A percentile compares a stretch with the other conserved stretches of the same genome.
Evolutionary conservation across 352 stramenopile genomes (phyloP).

Genomic region (Phytopythium aichiense): DNA sequence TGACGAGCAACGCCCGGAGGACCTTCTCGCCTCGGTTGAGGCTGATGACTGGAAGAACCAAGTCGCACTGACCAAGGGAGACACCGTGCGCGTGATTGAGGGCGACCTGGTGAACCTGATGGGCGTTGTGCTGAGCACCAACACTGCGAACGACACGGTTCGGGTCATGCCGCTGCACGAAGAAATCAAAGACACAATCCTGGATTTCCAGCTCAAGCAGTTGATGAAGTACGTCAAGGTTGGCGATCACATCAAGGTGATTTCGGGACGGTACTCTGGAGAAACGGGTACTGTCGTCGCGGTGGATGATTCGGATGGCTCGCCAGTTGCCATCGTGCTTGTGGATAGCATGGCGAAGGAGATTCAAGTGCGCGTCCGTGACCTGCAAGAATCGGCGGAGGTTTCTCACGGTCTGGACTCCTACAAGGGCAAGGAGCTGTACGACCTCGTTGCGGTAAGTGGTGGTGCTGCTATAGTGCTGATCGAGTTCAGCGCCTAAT

Average conservation of each 20-base stretch:
- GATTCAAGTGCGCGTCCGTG: constrained; percentile 88
- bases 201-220: constrained; percentile 88
- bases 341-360: constrained; percentile 89
- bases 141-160: constrained; percentile 84
- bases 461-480: neutral
- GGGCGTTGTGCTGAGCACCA: constrained; percentile 87
- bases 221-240: constrained; percentile 91
- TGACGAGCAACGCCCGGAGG: constrained; percentile 61
- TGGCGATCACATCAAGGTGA: constrained; percentile 90
- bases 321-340: constrained; percentile 83
- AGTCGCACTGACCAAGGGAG: constrained; percentile 85
- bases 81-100: constrained; percentile 87
- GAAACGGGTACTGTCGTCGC: constrained; percentile 89
- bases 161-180: constrained; percentile 88
- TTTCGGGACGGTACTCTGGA: constrained; percentile 85
- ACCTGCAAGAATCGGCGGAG: constrained; percentile 87
- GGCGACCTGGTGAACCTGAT: constrained; percentile 88
- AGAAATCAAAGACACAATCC: constrained; percentile 89
- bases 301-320: constrained; percentile 79
- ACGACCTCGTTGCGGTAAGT: constrained; percentile 82
- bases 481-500: neutral
- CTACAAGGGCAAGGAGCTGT: constrained; percentile 88
- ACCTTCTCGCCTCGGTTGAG: constrained; percentile 69
- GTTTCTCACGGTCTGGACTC: constrained; percentile 87
- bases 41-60: constrained; percentile 88